Base-by-base conservation (phyloP, 495 filamentous ascomycete species). In the Monascus purpureus region DNA sequence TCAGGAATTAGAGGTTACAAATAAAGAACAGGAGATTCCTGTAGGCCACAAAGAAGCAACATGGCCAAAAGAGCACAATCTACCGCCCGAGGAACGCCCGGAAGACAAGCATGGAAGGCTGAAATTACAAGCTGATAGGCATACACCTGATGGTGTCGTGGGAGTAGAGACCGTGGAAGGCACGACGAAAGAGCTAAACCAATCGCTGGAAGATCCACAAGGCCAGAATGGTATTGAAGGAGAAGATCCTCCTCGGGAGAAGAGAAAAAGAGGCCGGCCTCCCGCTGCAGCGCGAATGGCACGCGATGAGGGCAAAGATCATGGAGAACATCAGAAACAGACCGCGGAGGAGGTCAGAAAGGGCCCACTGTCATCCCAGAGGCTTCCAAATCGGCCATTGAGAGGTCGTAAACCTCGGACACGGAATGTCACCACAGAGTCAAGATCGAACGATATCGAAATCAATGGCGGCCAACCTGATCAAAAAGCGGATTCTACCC, bases 191-290 rank as follows among this genome's bases (percentile, higher is more conserved):
- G 9, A 22, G n/a, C 26, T 17, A 29, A 13, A 20, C 11, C 25
- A 29, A 15, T 24, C 33, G 28, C 31, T 33, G 13, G 43, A 42
- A 19, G 28, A 28, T 13, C 16, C 35, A 31, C 25, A 29, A 19
- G 31, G 18, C 8, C 33, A 46, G 35, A 29, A 20, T 23, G 26
- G 15, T 18, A 19, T 28, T n/a, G 24, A 31, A 12, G 17, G 30
- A 7, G 9, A 23, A 6, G 35, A 33, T 4, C 20, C 9, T 29
- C 17, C 17, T n/a, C 40, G 9, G 18, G 31, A 36, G 8, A 47
- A 37, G 26, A 39, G 41, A 17, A 29, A 18, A 15, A 44, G 40
- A 32, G 39, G 41, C 31, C 36, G 33, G 15, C 51, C 46, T 40
- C 29, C 20, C 17, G 33, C 19, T 18, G 6, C 23, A 17, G 29